Base-by-base conservation (phyloP, 208 protist species). In the Leishmania turanica region DNA sequence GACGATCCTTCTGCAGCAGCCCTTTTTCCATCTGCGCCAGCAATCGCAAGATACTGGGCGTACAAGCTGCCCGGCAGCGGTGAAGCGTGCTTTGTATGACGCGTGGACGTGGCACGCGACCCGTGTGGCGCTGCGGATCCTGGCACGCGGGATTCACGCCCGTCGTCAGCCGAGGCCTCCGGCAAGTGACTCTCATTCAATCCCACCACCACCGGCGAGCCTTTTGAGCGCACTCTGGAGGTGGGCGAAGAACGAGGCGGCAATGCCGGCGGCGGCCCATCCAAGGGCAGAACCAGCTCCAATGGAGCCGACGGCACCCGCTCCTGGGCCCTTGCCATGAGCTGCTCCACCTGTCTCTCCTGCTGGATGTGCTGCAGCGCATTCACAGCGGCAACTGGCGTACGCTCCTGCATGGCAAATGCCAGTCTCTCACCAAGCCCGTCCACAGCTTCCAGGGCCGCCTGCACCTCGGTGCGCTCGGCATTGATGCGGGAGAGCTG, bases 291-390 rank as follows among this genome's bases (percentile, higher is more conserved):
- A 13, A 92, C 87, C 51, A 78, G 81, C 81, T 90, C 89, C 13
- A 92, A 72, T 1, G 87, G 65, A 7, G 89, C 89, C 21, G 54
- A 73, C 2, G 89, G 89, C 31, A 89, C 80, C 5, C 87, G 80
- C 76, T 81, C 51, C 82, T 80, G 87, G 2, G 78, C 84, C 37
- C 90, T 86, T 21, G 77, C 81, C 73, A 88, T 80, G 34, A 96
- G 82, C 56, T 89, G 72, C 66, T 93, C 87, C 34, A 93, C 73
- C 78, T 88, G 84, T 3, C 86, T 79, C 68, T 91, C 89, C 66
- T 91, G 86, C 75, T 90, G 86, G 34, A 92, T 65, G 72, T 83
- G 88, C 82, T 91, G 89, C 81, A 94, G 82, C 60, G 90, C 86
- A 31, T 81, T 75, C 27, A 96, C 78, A 34, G 91, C 77, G 31